Evolutionary conservation across 495 filamentous ascomycete genomes (phyloP), one percentile per base, ranked within the genome.

Genomic region (Trichocladium uniseriatum): DNA sequence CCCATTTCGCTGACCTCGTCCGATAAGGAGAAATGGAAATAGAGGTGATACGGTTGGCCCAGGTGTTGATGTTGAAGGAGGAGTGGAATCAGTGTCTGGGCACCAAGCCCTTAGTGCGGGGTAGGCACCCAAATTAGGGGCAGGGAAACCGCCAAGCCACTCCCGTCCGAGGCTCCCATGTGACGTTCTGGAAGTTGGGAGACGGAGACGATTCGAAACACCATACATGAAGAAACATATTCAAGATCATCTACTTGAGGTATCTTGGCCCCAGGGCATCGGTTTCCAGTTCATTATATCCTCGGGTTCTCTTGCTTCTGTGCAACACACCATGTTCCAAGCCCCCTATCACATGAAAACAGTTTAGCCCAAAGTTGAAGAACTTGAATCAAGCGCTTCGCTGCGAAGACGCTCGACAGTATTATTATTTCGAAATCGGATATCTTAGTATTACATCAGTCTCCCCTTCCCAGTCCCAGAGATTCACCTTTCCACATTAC

Each of bases 361-460:
- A n/a, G n/a, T n/a, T n/a, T n/a, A n/a, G n/a, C n/a, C n/a, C n/a
- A n/a, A n/a, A n/a, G n/a, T n/a, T n/a, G n/a, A n/a, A n/a, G n/a
- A n/a, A n/a, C n/a, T n/a, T n/a, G n/a, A n/a, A n/a, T n/a, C n/a
- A n/a, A n/a, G 24, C 24, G 24, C 24, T 27, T 27, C 24, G 24
- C n/a, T 14, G 16, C 7, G n/a, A 37, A 37, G 14, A 15, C 35
- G 14, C 24, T 15, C 14, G 5, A 18, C 32, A 18, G 46, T 42
- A 52, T 45, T 45, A 52, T 24, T 45, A 27, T 27, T 27, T 35
- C 14, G 28, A 53, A 37, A 36, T 18, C 34, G 38, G 42, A 46
- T 49, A 54, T 54, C 38, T 37, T 55, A 55, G 15, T 50, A 49
- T 54, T 54, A 54, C 51, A 54, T 35, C 40, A 8, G 24, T 8